Evolutionary conservation across 1,284 basidiomycete species (phyloP), one percentile per base, ranked within the genome.

Genomic region (Trichosporon asahii): DNA sequence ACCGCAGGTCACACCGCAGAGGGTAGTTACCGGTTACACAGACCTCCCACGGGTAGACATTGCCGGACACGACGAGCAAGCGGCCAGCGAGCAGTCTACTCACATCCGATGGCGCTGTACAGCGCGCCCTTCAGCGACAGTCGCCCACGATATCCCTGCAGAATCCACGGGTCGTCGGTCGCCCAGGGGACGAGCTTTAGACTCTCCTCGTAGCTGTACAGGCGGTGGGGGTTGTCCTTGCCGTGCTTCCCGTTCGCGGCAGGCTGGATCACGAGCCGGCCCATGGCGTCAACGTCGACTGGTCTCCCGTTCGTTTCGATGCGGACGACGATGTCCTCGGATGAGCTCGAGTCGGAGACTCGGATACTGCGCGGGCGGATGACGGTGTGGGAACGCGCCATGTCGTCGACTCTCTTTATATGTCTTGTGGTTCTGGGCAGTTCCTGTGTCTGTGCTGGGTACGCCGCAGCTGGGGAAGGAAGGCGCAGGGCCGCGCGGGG

Each of bases 141-240:
- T 64, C 88, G 91, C 88, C 88, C 86, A 78, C 92, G 85, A 80
- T 94, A 94, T 2, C 92, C 92, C 27, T 82, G 84, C 71, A 88
- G 68, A 73, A 94, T 91, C 78, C 88, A 90, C 74, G 91, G 89
- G 75, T 93, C 93, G 81, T 93, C 90, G 74, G 80, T 81, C 73
- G 82, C 79, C 82, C 83, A 84, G 7, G 81, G 80, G 14, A 81
- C 72, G 4, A 74, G 63, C n/a, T 57, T 31, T 12, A 75, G 68
- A 6, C 77, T 77, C 65, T 83, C 80, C 2, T 78, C 75, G 61
- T 77, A 80, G 1, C 75, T 74, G 67, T 80, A 70, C 11, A 76
- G 67, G 23, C 68, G 66, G 15, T 66, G 72, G 44, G 57, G 29
- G 27, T 31, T 61, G 29, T 61, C 27, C 57, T 61, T 61, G 64